Base-by-base conservation (phyloP, 2,329 filamentous ascomycete species). In the Eutypella sp. region DNA sequence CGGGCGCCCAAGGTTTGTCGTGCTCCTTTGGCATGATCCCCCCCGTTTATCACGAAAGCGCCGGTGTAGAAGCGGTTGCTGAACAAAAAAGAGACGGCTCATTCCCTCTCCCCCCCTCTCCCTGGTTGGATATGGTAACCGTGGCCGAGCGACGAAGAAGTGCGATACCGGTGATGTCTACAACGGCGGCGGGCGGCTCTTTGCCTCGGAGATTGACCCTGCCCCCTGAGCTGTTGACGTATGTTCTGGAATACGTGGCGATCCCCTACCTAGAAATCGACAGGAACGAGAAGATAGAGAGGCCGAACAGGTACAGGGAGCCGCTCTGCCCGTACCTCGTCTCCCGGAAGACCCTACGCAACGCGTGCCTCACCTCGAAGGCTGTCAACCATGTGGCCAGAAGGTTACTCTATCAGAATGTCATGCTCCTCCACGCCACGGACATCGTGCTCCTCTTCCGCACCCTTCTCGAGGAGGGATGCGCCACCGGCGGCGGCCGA, bases 401-500 rank as follows among this genome's bases (percentile, higher is more conserved):
- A 20, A 39, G 18, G 15, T n/a, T 39, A 3, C 36, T 39, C 36
- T 39, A 39, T 20, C 20, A 20, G 6, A 39, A 39, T 20, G 19
- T 24, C 8, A 39, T 24, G 10, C 11, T 39, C 5, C 36, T 39
- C 5, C 36, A 39, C 15, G 36, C 36, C 20, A 39, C 18, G 13
- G 36, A 39, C 36, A 39, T 39, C 36, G 20, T 39, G 11, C 36
- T 39, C 20, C 36, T 39, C 5, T 39, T 39, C 36, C 36, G 36
- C 36, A 39, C 36, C 20, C 36, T 39, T n/a, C 36, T 39, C 36
- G 36, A 39, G n/a, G 36, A 39, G 23, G 36, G 36, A 22, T 2
- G 36, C 36, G 10, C 36, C 1, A 39, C 22, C 20, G 6, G 11
- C 11, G 11, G 11, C 7, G 20, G 15, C 20, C 19, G n/a, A 20